Evolutionary conservation across 2,329 filamentous ascomycete genomes (phyloP).

Genomic region (Lachnellula cervina): DNA sequence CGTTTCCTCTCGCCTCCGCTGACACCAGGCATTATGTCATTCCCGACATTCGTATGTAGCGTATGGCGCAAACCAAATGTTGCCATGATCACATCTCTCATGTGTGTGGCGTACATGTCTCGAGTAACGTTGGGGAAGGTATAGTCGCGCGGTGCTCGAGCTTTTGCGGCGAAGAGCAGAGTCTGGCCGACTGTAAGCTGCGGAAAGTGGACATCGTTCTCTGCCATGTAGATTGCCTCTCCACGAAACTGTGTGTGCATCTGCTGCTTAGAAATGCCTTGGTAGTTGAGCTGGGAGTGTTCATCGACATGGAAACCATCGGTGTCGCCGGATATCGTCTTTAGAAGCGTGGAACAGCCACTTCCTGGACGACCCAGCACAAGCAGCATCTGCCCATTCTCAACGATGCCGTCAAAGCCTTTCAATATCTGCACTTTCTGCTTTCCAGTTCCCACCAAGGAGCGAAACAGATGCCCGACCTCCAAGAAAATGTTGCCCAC

Average conservation of each 20-base stretch:
- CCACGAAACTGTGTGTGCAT: conserved; percentile 51
- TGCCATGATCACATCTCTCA: conserved; percentile 57
- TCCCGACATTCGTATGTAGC: conserved; percentile 65
- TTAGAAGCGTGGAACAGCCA: conserved; percentile 59
- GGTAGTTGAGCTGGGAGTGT: conserved; percentile 52
- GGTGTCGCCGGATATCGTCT: conserved; percentile 48
- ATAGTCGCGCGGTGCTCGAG: conserved; percentile 58
- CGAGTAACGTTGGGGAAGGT: conserved; percentile 31
- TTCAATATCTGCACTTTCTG: conserved; percentile 50
- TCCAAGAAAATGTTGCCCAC: conserved; percentile 40
- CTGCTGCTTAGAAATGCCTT: conserved; percentile 49
- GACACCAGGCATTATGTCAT: conserved; percentile 62
- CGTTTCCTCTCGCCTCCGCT: conserved; percentile 70
- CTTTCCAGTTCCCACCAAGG: conserved; percentile 48
- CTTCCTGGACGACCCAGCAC: conserved; percentile 59
- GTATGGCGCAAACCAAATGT: conserved; percentile 68
- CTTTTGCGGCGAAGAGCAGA: conserved; percentile 64
- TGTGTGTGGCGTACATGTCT: conserved; percentile 41
- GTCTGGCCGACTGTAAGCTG: conserved; percentile 72
- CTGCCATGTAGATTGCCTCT: conserved; percentile 69
- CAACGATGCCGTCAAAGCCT: conserved; percentile 57
- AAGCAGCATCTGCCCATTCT: conserved; percentile 59
- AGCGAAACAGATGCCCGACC: conserved; percentile 37
- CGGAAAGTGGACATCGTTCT: conserved; percentile 65
- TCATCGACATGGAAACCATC: conserved; percentile 50